Evolutionary conservation across 192 early-diverging fungal genomes (phyloP).

Genomic region (Rhizoclosmatium sp.): DNA sequence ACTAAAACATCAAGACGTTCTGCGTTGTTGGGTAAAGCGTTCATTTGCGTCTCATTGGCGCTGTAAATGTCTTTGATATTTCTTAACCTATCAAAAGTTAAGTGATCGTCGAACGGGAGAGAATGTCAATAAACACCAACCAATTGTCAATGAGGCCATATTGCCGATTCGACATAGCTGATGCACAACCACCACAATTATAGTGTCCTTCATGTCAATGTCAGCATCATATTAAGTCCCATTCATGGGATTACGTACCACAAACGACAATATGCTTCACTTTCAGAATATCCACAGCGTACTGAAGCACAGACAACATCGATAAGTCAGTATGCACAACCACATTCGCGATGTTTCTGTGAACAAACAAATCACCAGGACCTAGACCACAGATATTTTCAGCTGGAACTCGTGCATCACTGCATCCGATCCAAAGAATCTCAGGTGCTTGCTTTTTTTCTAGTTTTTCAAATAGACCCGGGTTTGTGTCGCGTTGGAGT

Average conservation of each 20-base stretch:
- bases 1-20: slow-evolving; percentile 44
- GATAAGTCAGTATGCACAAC: slow-evolving; percentile 84
- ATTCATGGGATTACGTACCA: slow-evolving; percentile 52
- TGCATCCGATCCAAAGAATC: slow-evolving; percentile 90
- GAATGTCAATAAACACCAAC: slow-evolving; percentile 10
- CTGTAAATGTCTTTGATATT: slow-evolving; percentile 48
- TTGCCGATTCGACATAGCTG: slow-evolving; percentile 52
- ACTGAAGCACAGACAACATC: slow-evolving; percentile 87
- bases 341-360: slow-evolving; percentile 97
- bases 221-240: background rate
- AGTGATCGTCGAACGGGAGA: background rate
- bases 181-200: slow-evolving; percentile 52
- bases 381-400: slow-evolving; percentile 68
- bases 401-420: slow-evolving; percentile 91
- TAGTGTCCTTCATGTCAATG: slow-evolving; percentile 42
- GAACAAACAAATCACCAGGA: slow-evolving; percentile 93
- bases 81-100: slow-evolving; percentile 26
- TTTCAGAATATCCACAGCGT: slow-evolving; percentile 89
- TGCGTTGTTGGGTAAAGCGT: background rate
- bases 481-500: slow-evolving; percentile 46
- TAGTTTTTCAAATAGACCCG: slow-evolving; percentile 76
- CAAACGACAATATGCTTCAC: slow-evolving; percentile 95
- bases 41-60: slow-evolving; percentile 30
- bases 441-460: slow-evolving; percentile 81
- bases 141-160: slow-evolving; percentile 56